Conservation (phyloP, 1,284 basidiomycete genomes). For the Phellopilus nigrolimitatus region DNA sequence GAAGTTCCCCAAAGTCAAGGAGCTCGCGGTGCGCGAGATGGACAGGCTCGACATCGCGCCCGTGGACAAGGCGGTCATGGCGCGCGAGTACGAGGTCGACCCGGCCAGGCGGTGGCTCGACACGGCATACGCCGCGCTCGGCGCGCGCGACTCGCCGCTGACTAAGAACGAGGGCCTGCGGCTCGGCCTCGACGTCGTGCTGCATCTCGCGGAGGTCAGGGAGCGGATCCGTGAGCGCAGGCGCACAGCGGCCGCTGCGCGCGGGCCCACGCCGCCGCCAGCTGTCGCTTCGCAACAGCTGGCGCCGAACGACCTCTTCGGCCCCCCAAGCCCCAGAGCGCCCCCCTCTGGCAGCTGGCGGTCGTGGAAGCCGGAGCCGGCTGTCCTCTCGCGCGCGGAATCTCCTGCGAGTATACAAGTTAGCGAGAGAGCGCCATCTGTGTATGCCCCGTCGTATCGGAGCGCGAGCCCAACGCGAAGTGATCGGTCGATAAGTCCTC, state of each 20-base stretch:
- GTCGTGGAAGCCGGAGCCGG: not conserved
- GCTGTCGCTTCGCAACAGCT: not conserved
- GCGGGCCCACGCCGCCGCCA: not conserved
- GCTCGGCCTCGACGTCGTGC: constrained; percentile 53
- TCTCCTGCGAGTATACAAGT: not conserved
- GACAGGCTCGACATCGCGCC: constrained; percentile 45
- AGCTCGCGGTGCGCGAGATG: constrained; percentile 20
- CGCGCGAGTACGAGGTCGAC: constrained; percentile 41
- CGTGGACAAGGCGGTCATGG: constrained; percentile 55
- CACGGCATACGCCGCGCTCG: constrained; percentile 34
- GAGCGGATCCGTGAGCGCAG: constrained; percentile 37
- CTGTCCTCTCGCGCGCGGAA: not conserved
- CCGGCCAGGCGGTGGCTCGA: constrained; percentile 49
- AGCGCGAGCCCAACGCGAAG: not conserved
- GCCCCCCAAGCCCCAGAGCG: not conserved
- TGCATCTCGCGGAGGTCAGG: constrained; percentile 53
- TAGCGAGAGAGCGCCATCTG: constrained; percentile 3
- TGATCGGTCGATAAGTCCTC: not conserved
- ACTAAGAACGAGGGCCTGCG: constrained; percentile 49
- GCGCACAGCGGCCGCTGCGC: not conserved
- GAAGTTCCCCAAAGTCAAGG: constrained; percentile 21
- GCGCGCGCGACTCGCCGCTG: constrained; percentile 49
- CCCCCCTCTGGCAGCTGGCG: not conserved
- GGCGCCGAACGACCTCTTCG: not conserved
- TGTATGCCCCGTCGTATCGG: not conserved